Conservation (phyloP, 75 land plant species). For the Pinus taeda region DNA sequence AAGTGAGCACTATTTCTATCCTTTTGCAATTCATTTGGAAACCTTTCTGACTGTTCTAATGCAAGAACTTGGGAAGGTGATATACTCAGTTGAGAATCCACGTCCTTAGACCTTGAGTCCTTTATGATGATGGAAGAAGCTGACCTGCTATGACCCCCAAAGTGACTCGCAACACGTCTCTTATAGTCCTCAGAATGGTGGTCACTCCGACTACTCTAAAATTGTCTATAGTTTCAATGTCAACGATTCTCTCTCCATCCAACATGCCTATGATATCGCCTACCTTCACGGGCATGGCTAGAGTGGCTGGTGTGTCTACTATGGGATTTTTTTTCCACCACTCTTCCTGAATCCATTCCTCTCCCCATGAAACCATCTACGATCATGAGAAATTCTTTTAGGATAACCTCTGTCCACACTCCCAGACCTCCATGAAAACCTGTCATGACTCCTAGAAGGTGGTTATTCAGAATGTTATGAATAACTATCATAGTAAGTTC, state of each 20-base stretch:
- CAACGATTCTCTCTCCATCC: conserved; percentile 3
- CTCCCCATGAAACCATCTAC: background rate
- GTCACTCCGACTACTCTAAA: background rate
- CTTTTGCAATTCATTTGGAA: background rate
- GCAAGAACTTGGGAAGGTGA: conserved; percentile 12
- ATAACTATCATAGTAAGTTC: conserved; percentile 26
- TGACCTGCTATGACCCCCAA: conserved; percentile 1
- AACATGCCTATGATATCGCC: background rate
- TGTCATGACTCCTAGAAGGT: conserved; percentile 16
- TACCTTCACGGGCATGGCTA: background rate
- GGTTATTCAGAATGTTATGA: conserved; percentile 34
- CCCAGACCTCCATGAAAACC: conserved; percentile 16
- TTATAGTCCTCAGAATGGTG: background rate
- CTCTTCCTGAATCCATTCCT: conserved; percentile 15
- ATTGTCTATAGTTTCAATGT: conserved; percentile 7
- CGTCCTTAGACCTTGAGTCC: conserved; percentile 11
- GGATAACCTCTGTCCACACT: conserved; percentile 13
- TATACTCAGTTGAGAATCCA: conserved; percentile 7
- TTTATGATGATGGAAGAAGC: background rate
- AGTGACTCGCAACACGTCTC: background rate
- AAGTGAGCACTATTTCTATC: conserved; percentile 2
- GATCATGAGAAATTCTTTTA: conserved; percentile 11
- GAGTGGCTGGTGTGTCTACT: background rate
- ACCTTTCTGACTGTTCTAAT: conserved; percentile 5
- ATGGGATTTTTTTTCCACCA: background rate